phyloP scores from a whole-genome alignment of 2,329 filamentous ascomycete genomes.

The Scedosporium boydii region DNA sequence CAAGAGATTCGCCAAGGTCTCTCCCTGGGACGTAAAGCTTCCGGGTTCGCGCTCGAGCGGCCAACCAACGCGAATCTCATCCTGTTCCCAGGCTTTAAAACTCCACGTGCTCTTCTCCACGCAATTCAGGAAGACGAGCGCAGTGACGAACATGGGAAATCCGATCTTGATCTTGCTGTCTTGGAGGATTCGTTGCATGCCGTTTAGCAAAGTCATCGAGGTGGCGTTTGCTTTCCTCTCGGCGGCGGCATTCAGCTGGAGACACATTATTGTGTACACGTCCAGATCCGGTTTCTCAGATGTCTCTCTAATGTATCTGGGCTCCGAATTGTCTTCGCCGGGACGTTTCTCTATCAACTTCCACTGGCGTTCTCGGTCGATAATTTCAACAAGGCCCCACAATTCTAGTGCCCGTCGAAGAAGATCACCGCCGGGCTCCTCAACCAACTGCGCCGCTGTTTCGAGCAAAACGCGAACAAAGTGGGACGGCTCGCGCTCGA shows the following conservation, averaged over 20 bases:
- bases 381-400: conserved; percentile 56
- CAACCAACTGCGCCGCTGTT: conserved; percentile 36
- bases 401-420: conserved; percentile 51
- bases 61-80: conserved; percentile 49
- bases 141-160: conserved; percentile 52
- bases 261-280: conserved; percentile 50
- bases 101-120: conserved; percentile 61
- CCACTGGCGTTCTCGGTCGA: conserved; percentile 56
- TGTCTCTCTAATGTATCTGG: conserved; percentile 38
- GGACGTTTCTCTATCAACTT: conserved; percentile 40
- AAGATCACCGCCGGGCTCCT: conserved; percentile 39
- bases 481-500: conserved; percentile 48
- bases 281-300: conserved; percentile 40
- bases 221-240: conserved; percentile 54
- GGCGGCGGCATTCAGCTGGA: conserved; percentile 55
- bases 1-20: conserved; percentile 46
- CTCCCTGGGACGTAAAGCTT: conserved; percentile 49
- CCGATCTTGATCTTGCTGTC: conserved; percentile 51
- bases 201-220: conserved; percentile 47
- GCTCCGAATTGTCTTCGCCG: conserved; percentile 25
- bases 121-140: conserved; percentile 54
- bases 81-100: conserved; percentile 59
- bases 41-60: conserved; percentile 48
- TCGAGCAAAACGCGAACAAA: conserved; percentile 51
- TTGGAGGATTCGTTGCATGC: conserved; percentile 51